Evolutionary conservation across 768 basidiomycete genomes (phyloP), one percentile per base, ranked within the genome.

Genomic region (Daedalea quercina): DNA sequence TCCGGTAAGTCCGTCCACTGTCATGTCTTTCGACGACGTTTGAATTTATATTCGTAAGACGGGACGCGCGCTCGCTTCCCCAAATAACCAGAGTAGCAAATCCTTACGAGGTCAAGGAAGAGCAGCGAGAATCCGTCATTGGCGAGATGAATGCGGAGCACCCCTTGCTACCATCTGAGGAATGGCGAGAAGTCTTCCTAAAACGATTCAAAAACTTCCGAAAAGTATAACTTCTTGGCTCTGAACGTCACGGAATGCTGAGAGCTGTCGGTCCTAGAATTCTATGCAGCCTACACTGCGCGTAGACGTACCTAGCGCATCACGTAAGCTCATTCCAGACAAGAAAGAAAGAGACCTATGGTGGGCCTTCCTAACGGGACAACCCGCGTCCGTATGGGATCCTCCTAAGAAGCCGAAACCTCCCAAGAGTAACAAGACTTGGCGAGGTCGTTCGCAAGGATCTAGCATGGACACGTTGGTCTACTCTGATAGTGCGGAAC

Each of bases 341-440:
- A 84, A 76, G 63, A 82, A 78, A 62, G 81, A 87, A 54, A 76
- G 90, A 51, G 85, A 88, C 56, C 67, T 73, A 17, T 92, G 90
- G 90, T 91, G 90, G 90, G 76, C 77, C 15, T 92, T 83, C 57
- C 67, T 92, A 4, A 71, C 79, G 43, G 90, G 88, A 31, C 72
- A 73, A 57, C 82, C 86, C n/a, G 78, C 81, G 61, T 73, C 75
- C 28, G 80, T 78, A 40, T 90, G 88, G 88, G 77, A 76, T 61
- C 73, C 77, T 20, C 72, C 76, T 11, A 80, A 77, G 54, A 64
- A 65, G 49, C 61, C 57, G 9, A 69, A 67, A 47, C 58, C 50
- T 50, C 49, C 61, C 43, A 70, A 65, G 47, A 42, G 40, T 51
- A 52, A 53, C 50, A 60, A 41, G 48, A 53, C 49, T 28, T 23